phyloP scores from a whole-genome alignment of 257 asterid species.

The Petrea volubilis region DNA sequence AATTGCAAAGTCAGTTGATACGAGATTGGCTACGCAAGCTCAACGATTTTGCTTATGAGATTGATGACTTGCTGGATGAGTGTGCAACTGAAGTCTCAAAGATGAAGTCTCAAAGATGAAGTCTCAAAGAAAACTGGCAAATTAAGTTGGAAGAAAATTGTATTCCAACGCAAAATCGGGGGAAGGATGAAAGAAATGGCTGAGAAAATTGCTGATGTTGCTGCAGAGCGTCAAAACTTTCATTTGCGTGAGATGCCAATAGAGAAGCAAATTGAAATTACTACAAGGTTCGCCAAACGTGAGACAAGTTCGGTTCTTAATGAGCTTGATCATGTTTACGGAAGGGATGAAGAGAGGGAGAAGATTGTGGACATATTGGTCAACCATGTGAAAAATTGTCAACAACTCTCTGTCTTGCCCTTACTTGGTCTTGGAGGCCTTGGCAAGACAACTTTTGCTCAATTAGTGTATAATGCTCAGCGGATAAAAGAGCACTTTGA shows the following conservation, averaged over 20 bases:
- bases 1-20: background rate
- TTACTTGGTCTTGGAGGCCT: constrained; percentile 28
- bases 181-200: no score
- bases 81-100: constrained; percentile 17
- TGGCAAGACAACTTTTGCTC: constrained; percentile 38
- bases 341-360: constrained; percentile 28
- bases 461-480: constrained; percentile 18
- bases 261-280: no score
- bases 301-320: constrained; percentile 25
- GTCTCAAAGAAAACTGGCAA: background rate
- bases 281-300: background rate
- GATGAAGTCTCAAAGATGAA: background rate
- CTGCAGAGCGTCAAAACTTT: no score
- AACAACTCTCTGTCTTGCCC: constrained; percentile 23
- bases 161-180: no score
- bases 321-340: constrained; percentile 11
- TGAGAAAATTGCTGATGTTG: no score
- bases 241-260: no score
- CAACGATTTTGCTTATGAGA: constrained; percentile 13
- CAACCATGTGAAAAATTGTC: background rate
- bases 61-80: constrained; percentile 37
- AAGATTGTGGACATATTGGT: constrained; percentile 25
- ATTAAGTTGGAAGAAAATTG: background rate
- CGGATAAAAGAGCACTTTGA: constrained; percentile 21
- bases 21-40: constrained; percentile 32